Conservation (phyloP, 345 rosid species). For the Turnera subulata region DNA sequence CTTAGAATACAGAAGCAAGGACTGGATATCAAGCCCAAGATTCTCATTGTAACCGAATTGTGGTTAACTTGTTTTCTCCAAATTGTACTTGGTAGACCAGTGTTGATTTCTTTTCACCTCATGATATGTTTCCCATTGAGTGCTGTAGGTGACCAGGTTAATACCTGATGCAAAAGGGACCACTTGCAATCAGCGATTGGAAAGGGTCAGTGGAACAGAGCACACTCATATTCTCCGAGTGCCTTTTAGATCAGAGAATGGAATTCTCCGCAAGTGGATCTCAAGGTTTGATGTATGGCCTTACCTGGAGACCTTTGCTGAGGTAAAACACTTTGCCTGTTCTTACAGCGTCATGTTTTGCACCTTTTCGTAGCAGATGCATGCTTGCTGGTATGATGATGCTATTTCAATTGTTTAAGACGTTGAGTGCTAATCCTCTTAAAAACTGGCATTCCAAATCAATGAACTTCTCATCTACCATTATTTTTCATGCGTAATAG, state of each 20-base stretch:
- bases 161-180: conserved; percentile 97
- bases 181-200: conserved; percentile 82
- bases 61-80: conserved; percentile 4
- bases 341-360: too few species aligned
- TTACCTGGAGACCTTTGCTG: conserved; percentile 80
- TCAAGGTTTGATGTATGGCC: conserved; percentile 99
- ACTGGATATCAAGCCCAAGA: conserved; percentile 71
- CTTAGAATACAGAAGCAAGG: conserved; percentile 84
- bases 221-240: conserved; percentile 76
- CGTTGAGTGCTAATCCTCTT: too few species aligned
- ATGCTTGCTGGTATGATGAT: not conserved
- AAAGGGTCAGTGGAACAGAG: conserved; percentile 92
- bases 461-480: too few species aligned
- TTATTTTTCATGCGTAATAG: too few species aligned
- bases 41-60: conserved; percentile 66
- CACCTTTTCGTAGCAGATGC: not conserved
- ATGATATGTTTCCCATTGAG: conserved; percentile 12
- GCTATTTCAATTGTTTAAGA: too few species aligned
- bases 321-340: conserved; percentile 38
- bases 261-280: conserved; percentile 88
- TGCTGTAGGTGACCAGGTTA: conserved; percentile 73
- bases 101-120: not conserved
- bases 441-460: too few species aligned
- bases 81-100: not conserved
- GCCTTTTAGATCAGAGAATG: conserved; percentile 89